Evolutionary conservation across 495 filamentous ascomycete genomes (phyloP).

Genomic region (Lindgomyces ingoldianus): DNA sequence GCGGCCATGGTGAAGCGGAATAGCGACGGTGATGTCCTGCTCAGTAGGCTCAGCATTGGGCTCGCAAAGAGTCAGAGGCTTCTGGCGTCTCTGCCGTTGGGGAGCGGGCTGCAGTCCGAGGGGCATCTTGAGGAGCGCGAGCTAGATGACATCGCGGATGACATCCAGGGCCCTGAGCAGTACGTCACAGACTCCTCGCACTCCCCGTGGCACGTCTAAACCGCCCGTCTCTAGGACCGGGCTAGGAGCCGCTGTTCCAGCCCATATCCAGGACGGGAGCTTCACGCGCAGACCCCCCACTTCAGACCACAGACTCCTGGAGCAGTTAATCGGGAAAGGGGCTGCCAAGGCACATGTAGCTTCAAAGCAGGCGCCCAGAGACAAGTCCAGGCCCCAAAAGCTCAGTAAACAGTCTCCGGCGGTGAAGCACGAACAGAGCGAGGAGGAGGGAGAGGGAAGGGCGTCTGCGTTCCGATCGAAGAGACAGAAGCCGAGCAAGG

Average conservation of each 20-base stretch:
- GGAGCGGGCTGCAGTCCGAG: slow-evolving; percentile 51
- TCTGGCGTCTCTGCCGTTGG: slow-evolving; percentile 52
- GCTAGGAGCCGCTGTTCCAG: slow-evolving; percentile 49
- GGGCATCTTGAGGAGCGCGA: slow-evolving; percentile 45
- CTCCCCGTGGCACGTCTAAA: background rate
- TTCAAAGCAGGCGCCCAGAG: slow-evolving; percentile 36
- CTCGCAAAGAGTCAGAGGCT: slow-evolving; percentile 50
- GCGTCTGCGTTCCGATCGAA: slow-evolving; percentile 41
- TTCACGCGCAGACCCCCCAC: slow-evolving; percentile 44
- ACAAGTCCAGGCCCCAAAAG: slow-evolving; percentile 24
- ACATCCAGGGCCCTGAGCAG: slow-evolving; percentile 39
- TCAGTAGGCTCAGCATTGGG: slow-evolving; percentile 49
- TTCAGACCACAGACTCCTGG: slow-evolving; percentile 48
- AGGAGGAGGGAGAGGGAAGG: slow-evolving; percentile 42
- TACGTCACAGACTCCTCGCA: slow-evolving; percentile 17
- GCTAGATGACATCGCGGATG: slow-evolving; percentile 44
- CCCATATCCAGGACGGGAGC: slow-evolving; percentile 43
- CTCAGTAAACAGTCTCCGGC: slow-evolving; percentile 7
- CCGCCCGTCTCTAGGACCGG: slow-evolving; percentile 43
- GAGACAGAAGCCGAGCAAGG: slow-evolving; percentile 21
- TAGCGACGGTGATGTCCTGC: slow-evolving; percentile 49
- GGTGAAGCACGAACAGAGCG: slow-evolving; percentile 18
- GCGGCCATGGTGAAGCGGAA: slow-evolving; percentile 30
- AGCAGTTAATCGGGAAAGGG: slow-evolving; percentile 51
- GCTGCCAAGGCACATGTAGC: slow-evolving; percentile 35